These are phyloP conservation scores for Lentinula novae-zelandiae DNA, from an alignment of 1,284 basidiomycete species.

Conservation along the genomic window DNA sequence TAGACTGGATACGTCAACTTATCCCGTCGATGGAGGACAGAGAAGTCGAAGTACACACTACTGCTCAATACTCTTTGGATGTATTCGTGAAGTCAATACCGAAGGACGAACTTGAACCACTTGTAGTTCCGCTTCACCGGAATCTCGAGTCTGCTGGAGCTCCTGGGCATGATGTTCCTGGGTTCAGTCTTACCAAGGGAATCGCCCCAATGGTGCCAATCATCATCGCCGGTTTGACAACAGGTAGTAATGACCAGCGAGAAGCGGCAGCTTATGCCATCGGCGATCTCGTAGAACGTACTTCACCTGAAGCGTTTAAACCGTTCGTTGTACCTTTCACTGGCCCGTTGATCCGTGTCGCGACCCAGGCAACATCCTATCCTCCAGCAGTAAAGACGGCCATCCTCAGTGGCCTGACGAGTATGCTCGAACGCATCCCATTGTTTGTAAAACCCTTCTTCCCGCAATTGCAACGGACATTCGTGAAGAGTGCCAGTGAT, in stretches of 20 bases:
- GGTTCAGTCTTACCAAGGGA: slow-evolving; percentile 89
- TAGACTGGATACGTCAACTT: slow-evolving; percentile 96
- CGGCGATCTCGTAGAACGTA: slow-evolving; percentile 91
- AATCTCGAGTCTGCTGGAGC: slow-evolving; percentile 86
- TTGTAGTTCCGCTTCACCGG: slow-evolving; percentile 86
- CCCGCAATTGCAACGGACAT: slow-evolving; percentile 95
- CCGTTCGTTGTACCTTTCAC: slow-evolving; percentile 96
- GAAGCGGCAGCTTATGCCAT: slow-evolving; percentile 96
- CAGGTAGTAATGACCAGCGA: slow-evolving; percentile 78
- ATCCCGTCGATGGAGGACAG: slow-evolving; percentile 84
- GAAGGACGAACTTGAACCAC: slow-evolving; percentile 89
- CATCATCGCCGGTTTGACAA: slow-evolving; percentile 84
- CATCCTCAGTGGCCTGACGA: slow-evolving; percentile 79
- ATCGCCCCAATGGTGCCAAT: slow-evolving; percentile 87
- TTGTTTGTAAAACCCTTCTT: slow-evolving; percentile 96
- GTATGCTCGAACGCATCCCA: slow-evolving; percentile 83
- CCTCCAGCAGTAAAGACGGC: slow-evolving; percentile 90
- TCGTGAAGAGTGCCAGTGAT: slow-evolving; percentile 92
- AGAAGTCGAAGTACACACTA: slow-evolving; percentile 71
- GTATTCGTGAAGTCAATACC: slow-evolving; percentile 87
- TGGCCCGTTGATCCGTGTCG: slow-evolving; percentile 92
- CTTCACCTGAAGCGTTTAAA: slow-evolving; percentile 87
- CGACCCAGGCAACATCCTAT: slow-evolving; percentile 82
- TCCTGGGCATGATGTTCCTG: slow-evolving; percentile 77
- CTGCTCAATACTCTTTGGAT: slow-evolving; percentile 84